Evolutionary conservation across 177 flowering plant species (phyloP), one percentile per base, ranked within the genome.

Genomic region (Vitis hybrid): DNA sequence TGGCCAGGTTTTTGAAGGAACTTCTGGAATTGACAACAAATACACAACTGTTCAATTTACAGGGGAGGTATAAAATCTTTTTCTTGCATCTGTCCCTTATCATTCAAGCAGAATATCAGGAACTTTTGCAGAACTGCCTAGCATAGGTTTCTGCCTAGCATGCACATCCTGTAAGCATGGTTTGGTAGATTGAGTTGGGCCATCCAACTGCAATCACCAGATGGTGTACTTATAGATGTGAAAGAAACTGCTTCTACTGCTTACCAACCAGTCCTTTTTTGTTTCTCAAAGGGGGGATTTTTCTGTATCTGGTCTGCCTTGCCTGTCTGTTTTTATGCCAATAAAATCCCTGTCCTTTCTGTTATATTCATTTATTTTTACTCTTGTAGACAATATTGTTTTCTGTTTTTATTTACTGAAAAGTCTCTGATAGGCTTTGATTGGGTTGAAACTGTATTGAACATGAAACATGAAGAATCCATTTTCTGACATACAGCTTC

Each of bases 11-110:
- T 93, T 93, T 80, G 98, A 93, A 86, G 99, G 99, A 70, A 96
- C 99, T 14, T 92, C 99, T 65, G 99, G 99, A 75, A 96, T 96
- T 72, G 99, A 96, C 85, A 96, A 92, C 84, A 93, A 93, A 74
- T 89, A 74, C 72, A 96, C 99, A 19, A 96, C 98, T 13, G 98
- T 93, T 74, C 99, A 96, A 76, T 96, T 96, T 77, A 96, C 98
- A 4, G 99, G 99, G 71, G 99, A 96, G 91, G 97, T 95, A 80
- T 23, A 67, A 52, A 17, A n/a, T 17, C 62, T 59, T 52, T 52
- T 34, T 52, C 10, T 49, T 40, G 21, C 64, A 9, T 10, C 17
- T 15, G 54, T 54, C 17, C 65, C 48, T 60, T 51, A 52, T 64
- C 65, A 45, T 34, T 62, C 64, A 34, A 11, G 18, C 40, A 6